Evolutionary conservation across 306 rosid species (phyloP), one percentile per base, ranked within the genome.

Genomic region (Vachellia pachyceras): DNA sequence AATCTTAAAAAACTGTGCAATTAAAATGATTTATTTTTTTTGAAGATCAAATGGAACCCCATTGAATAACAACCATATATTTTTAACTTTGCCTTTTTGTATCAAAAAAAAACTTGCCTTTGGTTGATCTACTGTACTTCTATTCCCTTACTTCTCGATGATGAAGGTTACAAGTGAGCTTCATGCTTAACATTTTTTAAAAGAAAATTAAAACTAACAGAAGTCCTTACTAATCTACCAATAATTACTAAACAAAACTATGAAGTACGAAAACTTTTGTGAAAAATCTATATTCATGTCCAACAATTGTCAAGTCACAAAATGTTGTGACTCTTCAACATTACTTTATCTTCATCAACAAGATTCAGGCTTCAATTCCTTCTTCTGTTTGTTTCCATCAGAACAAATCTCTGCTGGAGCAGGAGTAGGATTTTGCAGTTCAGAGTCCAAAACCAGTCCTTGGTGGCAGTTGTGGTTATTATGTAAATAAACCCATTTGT

Each of bases 401-500:
- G 79, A 72, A 61, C 50, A 49, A 46, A 33, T 70, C 46, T 72
- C 76, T 81, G 84, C 77, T 83, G 83, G 80, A 75, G 77, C 69
- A 29, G 33, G 33, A 29, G 50, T 81, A 5, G 80, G 75, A 54
- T 61, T 69, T 54, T 63, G 23, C 18, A 74, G 80, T 49, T 87
- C 91, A 63, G 49, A 77, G 50, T 85, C 89, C 84, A 91, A 83
- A 83, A 39, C 73, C 58, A 85, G 87, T 78, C 92, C 88, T 88
- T 90, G 92, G 22, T 84, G 89, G 41, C 33, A 29, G 33, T 29
- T 29, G 33, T 29, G 33, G 2, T 29, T 29, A 29, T 83, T 90
- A 49, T 88, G 86, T 46, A 91, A 92, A 79, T 92, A 88, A 54
- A 58, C 74, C 97, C 95, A 89, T 84, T 91, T 94, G 84, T 94